These are phyloP conservation scores for Leavenworthia alabamica DNA, from an alignment of 345 rosid genomes.

Conservation along the genomic window DNA sequence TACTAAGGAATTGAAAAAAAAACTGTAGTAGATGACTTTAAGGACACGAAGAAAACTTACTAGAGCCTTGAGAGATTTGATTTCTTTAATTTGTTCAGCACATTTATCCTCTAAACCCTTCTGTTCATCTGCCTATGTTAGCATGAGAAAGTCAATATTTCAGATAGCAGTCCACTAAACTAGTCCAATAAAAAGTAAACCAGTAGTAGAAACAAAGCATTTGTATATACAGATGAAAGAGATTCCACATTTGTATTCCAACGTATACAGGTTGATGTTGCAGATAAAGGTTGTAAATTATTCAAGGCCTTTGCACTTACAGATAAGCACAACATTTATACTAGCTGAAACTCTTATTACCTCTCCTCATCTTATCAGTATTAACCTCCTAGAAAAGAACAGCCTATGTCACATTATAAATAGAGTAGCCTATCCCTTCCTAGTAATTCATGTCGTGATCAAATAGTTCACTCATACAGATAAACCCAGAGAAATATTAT, in stretches of 20 bases:
- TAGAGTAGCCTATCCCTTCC: not conserved
- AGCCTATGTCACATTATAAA: not conserved
- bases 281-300: not conserved
- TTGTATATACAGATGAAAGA: not conserved
- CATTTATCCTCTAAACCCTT: conserved; percentile 51
- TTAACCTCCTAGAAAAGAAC: not conserved
- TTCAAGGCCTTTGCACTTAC: not conserved
- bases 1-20: not conserved
- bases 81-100: conserved; percentile 56
- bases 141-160: conserved; percentile 26
- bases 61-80: conserved; percentile 52
- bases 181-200: not conserved
- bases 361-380: conserved; percentile 7
- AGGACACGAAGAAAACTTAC: conserved; percentile 38
- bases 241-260: conserved; percentile 2
- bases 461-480: not conserved
- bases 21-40: not conserved
- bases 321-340: not conserved
- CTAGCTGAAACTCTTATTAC: not conserved
- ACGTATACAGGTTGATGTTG: not conserved
- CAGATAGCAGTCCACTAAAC: not conserved
- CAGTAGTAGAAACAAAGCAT: not conserved
- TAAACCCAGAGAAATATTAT: conserved; percentile 4
- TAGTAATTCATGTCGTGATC: conserved; percentile 1
- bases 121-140: conserved; percentile 60